These are phyloP conservation scores for Eutreptiella sp. DNA, from an alignment of 208 protist genomes.

Conservation along the genomic window DNA sequence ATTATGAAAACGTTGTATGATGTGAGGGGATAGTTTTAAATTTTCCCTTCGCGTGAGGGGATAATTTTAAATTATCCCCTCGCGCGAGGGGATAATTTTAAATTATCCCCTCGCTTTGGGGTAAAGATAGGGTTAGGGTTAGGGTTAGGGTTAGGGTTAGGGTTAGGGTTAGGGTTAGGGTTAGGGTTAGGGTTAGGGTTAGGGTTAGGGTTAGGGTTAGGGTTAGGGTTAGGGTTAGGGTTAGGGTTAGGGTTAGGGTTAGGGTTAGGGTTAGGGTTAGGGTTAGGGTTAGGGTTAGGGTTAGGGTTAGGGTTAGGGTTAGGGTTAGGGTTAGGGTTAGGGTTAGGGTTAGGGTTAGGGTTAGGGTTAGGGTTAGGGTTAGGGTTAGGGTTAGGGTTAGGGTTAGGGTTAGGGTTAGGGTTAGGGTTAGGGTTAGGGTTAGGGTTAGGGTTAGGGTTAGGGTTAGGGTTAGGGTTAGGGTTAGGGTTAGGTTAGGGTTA, in stretches of 20 bases:
- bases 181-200: constrained; percentile 10
- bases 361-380: constrained; percentile 10
- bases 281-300: constrained; percentile 7
- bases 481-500: constrained; percentile 3
- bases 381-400: constrained; percentile 7
- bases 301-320: constrained; percentile 10
- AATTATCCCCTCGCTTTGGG: no score
- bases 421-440: constrained; percentile 1
- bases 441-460: constrained; percentile 11
- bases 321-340: constrained; percentile 7
- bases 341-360: constrained; percentile 7
- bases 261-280: constrained; percentile 7
- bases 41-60: no score
- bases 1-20: no score
- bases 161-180: constrained; percentile 7
- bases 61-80: no score
- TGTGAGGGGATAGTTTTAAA: no score
- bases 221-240: constrained; percentile 7
- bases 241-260: constrained; percentile 10
- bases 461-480: constrained; percentile 6
- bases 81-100: no score
- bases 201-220: constrained; percentile 7
- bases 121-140: no score
- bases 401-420: constrained; percentile 7
- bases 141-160: constrained; percentile 9